Evolutionary conservation across 2,329 filamentous ascomycete genomes (phyloP).

Genomic region (Trichoderma gracile): DNA sequence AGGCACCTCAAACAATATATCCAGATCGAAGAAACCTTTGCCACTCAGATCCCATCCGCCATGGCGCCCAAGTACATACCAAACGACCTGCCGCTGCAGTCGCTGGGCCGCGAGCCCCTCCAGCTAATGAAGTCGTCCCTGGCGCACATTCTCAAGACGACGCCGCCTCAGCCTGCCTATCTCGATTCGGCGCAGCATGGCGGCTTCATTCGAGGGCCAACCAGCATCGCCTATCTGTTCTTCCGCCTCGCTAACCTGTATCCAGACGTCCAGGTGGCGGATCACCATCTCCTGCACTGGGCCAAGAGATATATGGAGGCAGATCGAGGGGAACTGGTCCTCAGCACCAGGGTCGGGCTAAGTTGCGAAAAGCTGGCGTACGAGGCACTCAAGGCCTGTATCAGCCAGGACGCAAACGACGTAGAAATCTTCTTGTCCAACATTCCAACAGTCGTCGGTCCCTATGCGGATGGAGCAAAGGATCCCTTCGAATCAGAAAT

Average conservation of each 20-base stretch:
- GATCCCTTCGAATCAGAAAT: conserved; percentile 59
- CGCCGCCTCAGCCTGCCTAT: conserved; percentile 43
- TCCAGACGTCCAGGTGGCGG: conserved; percentile 47
- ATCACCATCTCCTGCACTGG: conserved; percentile 48
- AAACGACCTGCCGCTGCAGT: conserved; percentile 38
- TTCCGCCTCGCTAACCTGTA: conserved; percentile 48
- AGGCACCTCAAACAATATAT: neutral
- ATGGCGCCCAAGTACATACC: conserved; percentile 40
- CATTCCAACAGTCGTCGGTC: conserved; percentile 39
- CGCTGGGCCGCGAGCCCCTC: conserved; percentile 33
- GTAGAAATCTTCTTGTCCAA: conserved; percentile 45
- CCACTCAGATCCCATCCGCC: neutral
- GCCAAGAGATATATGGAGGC: conserved; percentile 50
- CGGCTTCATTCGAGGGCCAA: conserved; percentile 57
- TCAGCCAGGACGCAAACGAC: conserved; percentile 42
- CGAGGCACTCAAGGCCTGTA: conserved; percentile 47
- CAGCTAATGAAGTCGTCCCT: conserved; percentile 39
- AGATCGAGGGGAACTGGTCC: conserved; percentile 36
- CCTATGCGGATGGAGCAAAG: conserved; percentile 30
- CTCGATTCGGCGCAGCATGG: conserved; percentile 37
- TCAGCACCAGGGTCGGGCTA: conserved; percentile 52
- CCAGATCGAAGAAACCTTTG: neutral
- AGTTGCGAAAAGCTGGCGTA: conserved; percentile 51
- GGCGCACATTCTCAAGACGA: conserved; percentile 39
- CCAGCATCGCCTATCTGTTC: conserved; percentile 58